A percentile compares a stretch with the other conserved stretches of the same genome.
Evolutionary conservation across 768 basidiomycete species (phyloP).

Genomic region (Hygrophoropsis aurantiaca): DNA sequence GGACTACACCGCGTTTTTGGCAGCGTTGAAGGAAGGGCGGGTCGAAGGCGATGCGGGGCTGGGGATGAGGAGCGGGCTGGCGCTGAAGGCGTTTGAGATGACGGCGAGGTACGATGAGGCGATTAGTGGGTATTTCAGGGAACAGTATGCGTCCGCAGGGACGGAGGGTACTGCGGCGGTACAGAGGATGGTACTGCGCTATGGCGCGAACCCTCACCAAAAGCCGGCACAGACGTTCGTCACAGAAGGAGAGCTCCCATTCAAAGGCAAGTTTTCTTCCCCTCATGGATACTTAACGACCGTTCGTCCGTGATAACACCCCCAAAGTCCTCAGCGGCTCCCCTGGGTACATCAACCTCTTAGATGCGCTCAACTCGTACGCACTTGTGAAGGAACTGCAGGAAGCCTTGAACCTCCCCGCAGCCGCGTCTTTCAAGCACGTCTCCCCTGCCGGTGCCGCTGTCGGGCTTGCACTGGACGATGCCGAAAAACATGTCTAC

Average conservation of each 20-base stretch:
- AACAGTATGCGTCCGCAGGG: constrained; percentile 89
- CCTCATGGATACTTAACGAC: not conserved
- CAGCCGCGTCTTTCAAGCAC: constrained; percentile 99
- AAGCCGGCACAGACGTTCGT: constrained; percentile 98
- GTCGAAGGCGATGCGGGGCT: constrained; percentile 77
- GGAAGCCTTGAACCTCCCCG: constrained; percentile 83
- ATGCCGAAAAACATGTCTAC: constrained; percentile 89
- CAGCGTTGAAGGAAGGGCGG: constrained; percentile 69
- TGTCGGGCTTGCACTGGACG: constrained; percentile 80
- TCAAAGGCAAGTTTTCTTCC: constrained; percentile 64
- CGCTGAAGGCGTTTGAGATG: constrained; percentile 96
- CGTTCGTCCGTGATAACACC: too few species aligned
- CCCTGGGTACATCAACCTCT: constrained; percentile 97
- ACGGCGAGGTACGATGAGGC: constrained; percentile 94
- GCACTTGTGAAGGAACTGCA: constrained; percentile 94
- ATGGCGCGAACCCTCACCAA: constrained; percentile 98
- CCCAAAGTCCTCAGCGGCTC: constrained; percentile 88
- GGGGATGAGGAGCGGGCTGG: constrained; percentile 71
- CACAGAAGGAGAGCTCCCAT: constrained; percentile 82
- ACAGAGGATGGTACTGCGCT: constrained; percentile 85
- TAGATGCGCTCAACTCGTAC: constrained; percentile 96
- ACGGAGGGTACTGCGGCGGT: constrained; percentile 67
- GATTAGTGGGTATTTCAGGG: constrained; percentile 94
- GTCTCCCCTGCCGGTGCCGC: constrained; percentile 98
- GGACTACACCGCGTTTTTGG: constrained; percentile 83